A percentile compares a stretch with the other conserved stretches of the same genome.
These are phyloP conservation scores for Astrothelium macrocarpum DNA, from an alignment of 495 filamentous ascomycete species.

Conservation along the genomic window DNA sequence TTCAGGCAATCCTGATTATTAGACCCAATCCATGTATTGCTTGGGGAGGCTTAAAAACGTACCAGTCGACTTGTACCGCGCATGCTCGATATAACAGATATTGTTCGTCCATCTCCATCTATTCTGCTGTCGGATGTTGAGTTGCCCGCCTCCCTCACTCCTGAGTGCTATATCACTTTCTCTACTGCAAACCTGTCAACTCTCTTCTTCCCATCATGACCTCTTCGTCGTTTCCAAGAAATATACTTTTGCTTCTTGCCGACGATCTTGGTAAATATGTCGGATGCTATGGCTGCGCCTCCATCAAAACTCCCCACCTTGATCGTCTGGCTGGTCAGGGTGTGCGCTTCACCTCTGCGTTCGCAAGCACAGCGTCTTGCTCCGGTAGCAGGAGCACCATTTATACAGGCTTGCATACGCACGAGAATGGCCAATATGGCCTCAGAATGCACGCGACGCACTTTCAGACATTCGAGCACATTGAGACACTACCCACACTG, in stretches of 20 bases:
- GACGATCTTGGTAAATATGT: conserved; percentile 37
- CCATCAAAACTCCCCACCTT: conserved; percentile 32
- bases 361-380: conserved; percentile 40
- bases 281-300: conserved; percentile 32
- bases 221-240: too few species aligned
- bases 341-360: conserved; percentile 33
- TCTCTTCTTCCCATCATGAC: too few species aligned
- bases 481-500: conserved; percentile 34
- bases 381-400: conserved; percentile 37
- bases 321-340: conserved; percentile 32
- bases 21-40: too few species aligned
- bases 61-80: too few species aligned
- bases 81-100: too few species aligned
- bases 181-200: too few species aligned
- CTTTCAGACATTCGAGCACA: conserved; percentile 37
- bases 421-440: conserved; percentile 41
- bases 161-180: too few species aligned
- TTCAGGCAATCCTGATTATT: too few species aligned
- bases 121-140: too few species aligned
- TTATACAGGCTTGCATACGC: conserved; percentile 40
- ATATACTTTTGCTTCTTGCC: conserved; percentile 36
- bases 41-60: too few species aligned
- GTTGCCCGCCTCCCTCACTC: too few species aligned
- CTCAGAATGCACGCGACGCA: conserved; percentile 26
- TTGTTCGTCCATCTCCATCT: too few species aligned